Conservation (phyloP, 2,329 filamentous ascomycete species). For the Cephalotrichum gorgonifer region DNA sequence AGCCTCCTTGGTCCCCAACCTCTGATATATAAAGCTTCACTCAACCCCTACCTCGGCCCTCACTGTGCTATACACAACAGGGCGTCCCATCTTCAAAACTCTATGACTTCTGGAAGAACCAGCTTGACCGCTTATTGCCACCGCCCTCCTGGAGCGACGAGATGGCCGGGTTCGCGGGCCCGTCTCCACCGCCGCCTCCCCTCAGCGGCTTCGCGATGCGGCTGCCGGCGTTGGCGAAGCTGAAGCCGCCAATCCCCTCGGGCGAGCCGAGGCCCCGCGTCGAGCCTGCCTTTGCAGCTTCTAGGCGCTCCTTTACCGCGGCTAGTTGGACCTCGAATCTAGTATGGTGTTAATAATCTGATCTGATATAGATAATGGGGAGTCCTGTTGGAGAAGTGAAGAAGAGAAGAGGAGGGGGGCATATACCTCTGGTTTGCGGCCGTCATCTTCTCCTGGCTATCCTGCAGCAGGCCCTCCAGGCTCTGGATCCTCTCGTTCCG, state of each 20-base stretch:
- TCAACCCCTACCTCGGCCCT: constrained; percentile 2
- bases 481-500: constrained; percentile 95
- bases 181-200: constrained; percentile 45
- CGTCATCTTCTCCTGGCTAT: constrained; percentile 97
- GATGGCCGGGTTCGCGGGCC: constrained; percentile 42
- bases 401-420: constrained; percentile 3
- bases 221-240: constrained; percentile 54
- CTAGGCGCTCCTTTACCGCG: constrained; percentile 93
- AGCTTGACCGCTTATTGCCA: constrained; percentile 57
- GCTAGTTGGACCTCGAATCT: constrained; percentile 97
- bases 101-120: constrained; percentile 60
- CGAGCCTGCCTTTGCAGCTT: constrained; percentile 85
- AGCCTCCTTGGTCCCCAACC: neutral
- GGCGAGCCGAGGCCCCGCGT: constrained; percentile 70
- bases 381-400: too few relatives aligned
- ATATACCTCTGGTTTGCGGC: constrained; percentile 93
- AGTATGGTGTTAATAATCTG: constrained; percentile 15
- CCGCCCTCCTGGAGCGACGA: constrained; percentile 46
- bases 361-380: too few relatives aligned
- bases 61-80: constrained; percentile 6
- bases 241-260: constrained; percentile 55
- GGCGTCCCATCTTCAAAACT: constrained; percentile 4
- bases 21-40: neutral
- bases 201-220: constrained; percentile 60
- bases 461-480: constrained; percentile 82